phyloP scores from a whole-genome alignment of 768 basidiomycete genomes.

The Amanita thiersii region DNA sequence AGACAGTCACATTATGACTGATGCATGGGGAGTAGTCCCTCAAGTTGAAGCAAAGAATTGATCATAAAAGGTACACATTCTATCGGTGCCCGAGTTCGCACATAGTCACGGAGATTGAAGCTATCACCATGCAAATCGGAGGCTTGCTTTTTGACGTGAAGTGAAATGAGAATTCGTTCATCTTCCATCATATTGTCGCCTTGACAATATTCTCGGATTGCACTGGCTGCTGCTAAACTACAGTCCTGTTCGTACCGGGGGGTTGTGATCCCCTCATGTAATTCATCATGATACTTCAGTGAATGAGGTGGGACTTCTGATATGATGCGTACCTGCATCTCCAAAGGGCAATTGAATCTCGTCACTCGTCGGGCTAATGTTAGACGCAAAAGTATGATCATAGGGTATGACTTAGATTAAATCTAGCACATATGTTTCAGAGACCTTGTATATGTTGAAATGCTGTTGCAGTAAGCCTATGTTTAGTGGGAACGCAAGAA shows the following conservation, averaged over 20 bases:
- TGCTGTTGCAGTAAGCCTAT: no score
- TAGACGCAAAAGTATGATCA: no score
- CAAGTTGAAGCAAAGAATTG: slow-evolving; percentile 17
- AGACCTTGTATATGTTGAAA: no score
- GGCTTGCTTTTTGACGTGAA: background rate
- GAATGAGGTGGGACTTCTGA: no score
- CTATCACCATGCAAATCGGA: slow-evolving; percentile 22
- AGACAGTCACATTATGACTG: slow-evolving; percentile 18
- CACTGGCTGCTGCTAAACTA: slow-evolving; percentile 44
- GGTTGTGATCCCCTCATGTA: background rate
- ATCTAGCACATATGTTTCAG: no score
- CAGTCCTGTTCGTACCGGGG: slow-evolving; percentile 42
- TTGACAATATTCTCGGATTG: slow-evolving; percentile 42
- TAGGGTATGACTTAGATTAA: no score
- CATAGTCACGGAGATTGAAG: slow-evolving; percentile 69
- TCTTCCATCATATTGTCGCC: slow-evolving; percentile 54
- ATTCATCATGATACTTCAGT: background rate
- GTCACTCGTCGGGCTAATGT: no score
- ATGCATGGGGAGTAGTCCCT: slow-evolving; percentile 47
- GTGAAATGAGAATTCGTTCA: slow-evolving; percentile 34
- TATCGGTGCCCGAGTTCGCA: slow-evolving; percentile 69
- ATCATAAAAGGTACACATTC: slow-evolving; percentile 44
- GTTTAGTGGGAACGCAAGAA: no score
- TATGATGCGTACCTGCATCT: no score
- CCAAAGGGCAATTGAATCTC: no score